Evolutionary conservation across 2,329 filamentous ascomycete species (phyloP), one percentile per base, ranked within the genome.

Genomic region (Trichophyton benhamiae): DNA sequence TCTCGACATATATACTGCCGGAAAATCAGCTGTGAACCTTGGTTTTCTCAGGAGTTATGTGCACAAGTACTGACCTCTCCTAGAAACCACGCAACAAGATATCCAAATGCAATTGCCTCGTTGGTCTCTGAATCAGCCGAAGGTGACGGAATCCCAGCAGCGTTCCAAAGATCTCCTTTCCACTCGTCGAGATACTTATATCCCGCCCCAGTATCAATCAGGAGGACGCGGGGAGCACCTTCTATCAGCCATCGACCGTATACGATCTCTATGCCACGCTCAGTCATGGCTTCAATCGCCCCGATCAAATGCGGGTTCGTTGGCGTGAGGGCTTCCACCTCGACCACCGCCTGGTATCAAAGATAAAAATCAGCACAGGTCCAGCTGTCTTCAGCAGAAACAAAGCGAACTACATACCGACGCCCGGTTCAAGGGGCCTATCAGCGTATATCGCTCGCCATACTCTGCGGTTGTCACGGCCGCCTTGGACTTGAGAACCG

Each of bases 201-300:
- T 36, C 89, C 94, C 22, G 91, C 95, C 73, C 91, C 88, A 49
- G 91, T 97, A 73, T 99, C 91, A 72, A 99, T 94, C 65, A 99
- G 84, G 49, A 99, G 80, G 42, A 99, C 94, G 64, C 94, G 82
- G 1, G 94, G 94, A 49, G 94, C 94, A 61, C 94, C 94, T 72
- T 97, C 94, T 68, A 99, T 97, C 68, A 99, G 81, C 94, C 94
- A 99, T 72, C 94, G 84, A 66, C 94, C 94, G 76, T 97, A 97
- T 66, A 97, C 77, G 46, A 95, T 88, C 70, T 87, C 83, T 67
- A 97, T 77, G 67, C 94, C 94, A 63, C 94, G 87, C 58, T 95
- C 89, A 71, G 86, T 87, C 94, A 99, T 99, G 57, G 90, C 87
- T 72, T 88, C 83, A 71, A 99, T 95, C 13, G 91, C 96, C 57